Evolutionary conservation across 164 flowering plant genomes (phyloP), one percentile per base, ranked within the genome.

Genomic region (Annona cherimola): DNA sequence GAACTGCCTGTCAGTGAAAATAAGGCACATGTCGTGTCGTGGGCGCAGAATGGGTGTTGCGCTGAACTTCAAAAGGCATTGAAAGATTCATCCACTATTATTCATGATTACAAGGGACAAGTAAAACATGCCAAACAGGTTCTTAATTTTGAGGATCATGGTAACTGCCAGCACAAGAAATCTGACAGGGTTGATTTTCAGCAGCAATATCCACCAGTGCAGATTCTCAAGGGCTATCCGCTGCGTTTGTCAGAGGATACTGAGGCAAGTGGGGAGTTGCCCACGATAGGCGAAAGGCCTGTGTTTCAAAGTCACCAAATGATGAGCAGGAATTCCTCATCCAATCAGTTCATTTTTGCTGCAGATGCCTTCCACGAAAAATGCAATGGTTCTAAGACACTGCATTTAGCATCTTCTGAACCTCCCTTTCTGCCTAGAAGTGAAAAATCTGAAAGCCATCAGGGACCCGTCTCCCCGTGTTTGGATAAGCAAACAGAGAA

Each of bases 191-290:
- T 41, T 18, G 84, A 74, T 70, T 76, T 71, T 18, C 69, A 60
- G 54, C 76, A 75, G 14, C 79, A 62, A 54, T 63, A 69, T 68
- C 39, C 68, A 61, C 72, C 84, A 3, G 65, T 81, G 46, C 85
- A 81, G 68, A 72, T 76, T 71, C 81, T 82, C 14, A 73, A 73
- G 67, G 87, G 85, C 39, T 87, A 76, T 77, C 87, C 89, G 0
- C 73, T 83, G 69, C 80, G 80, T 41, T 70, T 78, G 63, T 63
- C 83, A 42, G 70, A 71, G 19, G 68, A 76, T 75, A 80, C 79
- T 78, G 90, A 84, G 61, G 67, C 69, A 50, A 82, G 80, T 63
- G 86, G 73, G 67, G 83, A 76, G 68, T 20, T 44, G 5, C 74
- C 72, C 9, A 46, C 68, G 5, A 63, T 73, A 0, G 55, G 74